Evolutionary conservation across 306 rosid species (phyloP), one percentile per base, ranked within the genome.

Genomic region (Vicia villosa): DNA sequence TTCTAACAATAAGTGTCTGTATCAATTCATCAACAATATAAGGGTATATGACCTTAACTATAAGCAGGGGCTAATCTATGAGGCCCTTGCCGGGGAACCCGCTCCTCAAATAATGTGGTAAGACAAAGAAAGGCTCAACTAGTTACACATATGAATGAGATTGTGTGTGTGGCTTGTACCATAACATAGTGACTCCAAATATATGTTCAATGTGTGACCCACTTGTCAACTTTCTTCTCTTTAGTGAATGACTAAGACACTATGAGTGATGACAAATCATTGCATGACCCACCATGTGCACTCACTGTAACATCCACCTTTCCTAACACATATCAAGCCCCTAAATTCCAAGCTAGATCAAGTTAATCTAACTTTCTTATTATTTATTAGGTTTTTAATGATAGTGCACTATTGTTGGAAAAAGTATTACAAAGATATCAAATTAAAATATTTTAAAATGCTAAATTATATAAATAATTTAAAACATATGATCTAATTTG

Each of bases 231-330:
- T 51, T 28, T 12, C 15, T 77, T 3, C 57, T 22, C 7, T 57
- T 30, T 43, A 63, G 61, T 30, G 76, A 24, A 37, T 67, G 75
- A 60, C 66, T 54, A 55, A 43, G 72, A 74, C 54, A 69, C 51
- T 45, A 26, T 69, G 74, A 74, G 54, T 12, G 28, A 32, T 68
- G 79, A 63, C 56, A 68, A 74, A 45, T 68, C 79, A 74, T 52
- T 5, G 40, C 24, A 20, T 62, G 80, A 63, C 83, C 83, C 73
- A 79, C 83, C 83, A 79, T 63, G 80, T 79, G 83, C 76, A 62
- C 68, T 16, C 38, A 62, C 72, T 69, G 74, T 72, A 77, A 36
- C 76, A 68, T 64, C 77, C 82, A 82, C 70, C 70, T 30, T 68
- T 75, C 38, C 46, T 70, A 71, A 69, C 86, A 72, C 72, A 77